A percentile compares a stretch with the other conserved stretches of the same genome.
Evolutionary conservation across 2,329 filamentous ascomycete genomes (phyloP).

Genomic region (Arachnopeziza araneosa): DNA sequence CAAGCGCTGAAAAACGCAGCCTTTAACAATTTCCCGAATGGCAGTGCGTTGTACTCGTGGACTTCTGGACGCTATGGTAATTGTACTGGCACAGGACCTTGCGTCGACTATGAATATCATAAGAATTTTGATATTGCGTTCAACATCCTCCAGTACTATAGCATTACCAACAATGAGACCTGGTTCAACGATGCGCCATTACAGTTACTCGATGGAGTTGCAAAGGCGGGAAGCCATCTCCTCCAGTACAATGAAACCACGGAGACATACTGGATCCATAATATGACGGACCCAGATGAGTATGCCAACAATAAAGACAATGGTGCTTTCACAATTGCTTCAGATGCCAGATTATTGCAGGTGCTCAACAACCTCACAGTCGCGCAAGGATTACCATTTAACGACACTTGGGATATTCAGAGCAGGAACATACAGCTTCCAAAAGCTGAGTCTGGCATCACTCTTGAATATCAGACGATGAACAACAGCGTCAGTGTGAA

Average conservation of each 20-base stretch:
- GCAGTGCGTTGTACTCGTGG: slow-evolving; percentile 62
- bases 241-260: slow-evolving; percentile 53
- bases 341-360: slow-evolving; percentile 37
- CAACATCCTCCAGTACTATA: slow-evolving; percentile 29
- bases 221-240: slow-evolving; percentile 55
- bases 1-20: slow-evolving; percentile 57
- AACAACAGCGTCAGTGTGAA: slow-evolving; percentile 62
- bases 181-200: slow-evolving; percentile 41
- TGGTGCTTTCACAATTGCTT: slow-evolving; percentile 57
- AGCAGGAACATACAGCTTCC: slow-evolving; percentile 50
- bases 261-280: slow-evolving; percentile 44
- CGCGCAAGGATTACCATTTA: slow-evolving; percentile 30
- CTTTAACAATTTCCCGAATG: slow-evolving; percentile 52
- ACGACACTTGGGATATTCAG: slow-evolving; percentile 53
- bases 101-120: slow-evolving; percentile 69
- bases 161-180: slow-evolving; percentile 31
- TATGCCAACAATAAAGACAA: slow-evolving; percentile 44
- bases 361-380: slow-evolving; percentile 36
- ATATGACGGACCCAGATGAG: slow-evolving; percentile 62
- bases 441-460: slow-evolving; percentile 51
- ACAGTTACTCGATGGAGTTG: slow-evolving; percentile 59
- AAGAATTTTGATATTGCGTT: slow-evolving; percentile 65
- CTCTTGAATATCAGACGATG: slow-evolving; percentile 60
- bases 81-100: slow-evolving; percentile 57
- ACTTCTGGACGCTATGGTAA: slow-evolving; percentile 62